Base-by-base conservation (phyloP, 1,284 basidiomycete species). In the Cutaneotrichosporon mucoides region DNA sequence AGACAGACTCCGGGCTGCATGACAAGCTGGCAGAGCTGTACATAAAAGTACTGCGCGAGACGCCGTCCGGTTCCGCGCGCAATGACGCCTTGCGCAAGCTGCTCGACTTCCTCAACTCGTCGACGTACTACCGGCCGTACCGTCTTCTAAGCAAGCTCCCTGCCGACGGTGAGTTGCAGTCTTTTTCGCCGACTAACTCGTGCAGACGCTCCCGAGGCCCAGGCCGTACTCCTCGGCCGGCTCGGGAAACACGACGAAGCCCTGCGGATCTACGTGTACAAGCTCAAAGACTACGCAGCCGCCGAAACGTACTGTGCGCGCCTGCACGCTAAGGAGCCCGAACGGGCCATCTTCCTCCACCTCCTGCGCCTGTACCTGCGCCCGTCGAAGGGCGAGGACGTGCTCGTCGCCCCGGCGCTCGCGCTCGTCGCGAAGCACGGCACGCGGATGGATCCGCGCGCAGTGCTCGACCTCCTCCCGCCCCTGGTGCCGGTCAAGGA, bases 291-390 rank as follows among this genome's bases (percentile, higher is more conserved):
- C 71, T 89, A 88, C 72, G 64, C 78, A 11, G 90, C 90, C 61
- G 96, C 96, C 0, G 95, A 98, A 79, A 85, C 89, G 88, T 92
- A 96, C 75, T 97, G 93, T 80, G 88, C 89, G 70, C 85, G 85
- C 42, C 82, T 88, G 13, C 90, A 92, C 73, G 79, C 83, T 49
- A 46, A 42, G 16, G 80, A 82, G n/a, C 79, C 84, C 10, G 79
- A 82, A 51, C 87, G 85, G 4, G 79, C 79, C 53, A 85, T 97
- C 66, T 99, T 92, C 81, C 82, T 95, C 48, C 86, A 86, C 1
- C 83, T 99, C 5, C 83, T 98, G 24, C 85, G 86, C 34, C 87
- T 95, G 57, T 98, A 96, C 78, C 86, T 98, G 42, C 85, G 85
- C 0, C 61, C 66, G 38, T 55, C 43, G 38, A 38, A 40, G 37